These are phyloP conservation scores for Castanea sativa DNA, from an alignment of 306 rosid genomes.

Conservation along the genomic window DNA sequence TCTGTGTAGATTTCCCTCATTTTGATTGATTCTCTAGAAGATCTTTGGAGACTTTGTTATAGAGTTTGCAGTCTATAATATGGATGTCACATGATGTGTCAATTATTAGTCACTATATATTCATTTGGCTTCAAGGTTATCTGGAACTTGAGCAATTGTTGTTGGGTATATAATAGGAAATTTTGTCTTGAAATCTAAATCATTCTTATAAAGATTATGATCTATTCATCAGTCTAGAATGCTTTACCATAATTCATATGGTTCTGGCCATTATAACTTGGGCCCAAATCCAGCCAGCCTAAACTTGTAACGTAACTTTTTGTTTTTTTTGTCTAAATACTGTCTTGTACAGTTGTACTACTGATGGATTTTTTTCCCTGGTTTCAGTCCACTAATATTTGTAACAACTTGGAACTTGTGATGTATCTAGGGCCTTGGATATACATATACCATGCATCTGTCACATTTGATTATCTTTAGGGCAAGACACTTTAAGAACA, in stretches of 20 bases:
- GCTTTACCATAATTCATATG: background rate
- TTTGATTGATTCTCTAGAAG: background rate
- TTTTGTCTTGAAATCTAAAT: background rate
- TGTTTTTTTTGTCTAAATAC: too few relatives aligned
- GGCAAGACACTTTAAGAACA: background rate
- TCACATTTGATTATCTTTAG: background rate
- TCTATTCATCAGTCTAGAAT: background rate
- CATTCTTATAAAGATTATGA: background rate
- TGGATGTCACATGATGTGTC: background rate
- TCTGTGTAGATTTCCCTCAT: constrained; percentile 26
- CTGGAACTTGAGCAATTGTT: background rate
- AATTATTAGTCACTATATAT: background rate
- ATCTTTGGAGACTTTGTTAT: background rate
- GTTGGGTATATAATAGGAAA: background rate
- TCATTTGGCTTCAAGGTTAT: background rate
- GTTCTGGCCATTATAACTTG: background rate
- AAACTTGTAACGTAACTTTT: background rate
- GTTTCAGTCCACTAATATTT: background rate
- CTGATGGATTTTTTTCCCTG: background rate
- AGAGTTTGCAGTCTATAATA: background rate
- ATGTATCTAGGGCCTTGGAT: background rate
- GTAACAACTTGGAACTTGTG: background rate
- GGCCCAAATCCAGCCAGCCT: background rate
- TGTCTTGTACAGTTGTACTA: too few relatives aligned
- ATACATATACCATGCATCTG: background rate